Evolutionary conservation across 306 rosid genomes (phyloP).

Genomic region (Acacia melanoxylon): DNA sequence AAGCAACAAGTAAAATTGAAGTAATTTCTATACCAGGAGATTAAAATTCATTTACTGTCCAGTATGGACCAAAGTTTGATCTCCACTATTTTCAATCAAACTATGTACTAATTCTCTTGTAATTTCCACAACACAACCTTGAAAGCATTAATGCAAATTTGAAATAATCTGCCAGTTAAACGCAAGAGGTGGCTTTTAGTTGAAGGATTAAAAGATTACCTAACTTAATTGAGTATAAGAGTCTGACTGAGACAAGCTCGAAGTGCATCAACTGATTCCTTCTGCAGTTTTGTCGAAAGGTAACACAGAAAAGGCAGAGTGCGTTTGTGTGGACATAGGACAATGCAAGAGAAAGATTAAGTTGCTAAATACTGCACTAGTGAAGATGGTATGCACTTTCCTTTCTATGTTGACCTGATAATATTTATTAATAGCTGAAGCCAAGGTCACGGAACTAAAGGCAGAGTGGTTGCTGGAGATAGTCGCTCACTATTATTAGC

Average conservation of each 20-base stretch:
- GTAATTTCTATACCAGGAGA: background rate
- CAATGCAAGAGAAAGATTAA: too few species aligned
- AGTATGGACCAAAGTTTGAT: background rate
- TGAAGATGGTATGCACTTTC: too few species aligned
- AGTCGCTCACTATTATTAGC: too few species aligned
- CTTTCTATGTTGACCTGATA: too few species aligned
- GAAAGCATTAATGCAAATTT: background rate
- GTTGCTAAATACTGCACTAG: too few species aligned
- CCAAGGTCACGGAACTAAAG: too few species aligned
- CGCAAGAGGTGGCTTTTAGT: background rate
- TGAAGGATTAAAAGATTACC: background rate
- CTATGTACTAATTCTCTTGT: background rate
- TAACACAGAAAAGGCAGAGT: background rate
- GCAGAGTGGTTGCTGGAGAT: too few species aligned
- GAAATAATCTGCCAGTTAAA: background rate
- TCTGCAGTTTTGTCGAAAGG: background rate
- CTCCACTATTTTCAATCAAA: background rate
- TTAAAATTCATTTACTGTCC: background rate
- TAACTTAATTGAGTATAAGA: background rate
- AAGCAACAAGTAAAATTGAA: background rate
- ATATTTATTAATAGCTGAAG: too few species aligned
- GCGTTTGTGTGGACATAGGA: too few species aligned
- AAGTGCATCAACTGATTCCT: background rate
- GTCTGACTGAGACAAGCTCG: background rate
- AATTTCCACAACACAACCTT: background rate